phyloP scores from a whole-genome alignment of 2,329 filamentous ascomycete species.

The Alternaria sp. region DNA sequence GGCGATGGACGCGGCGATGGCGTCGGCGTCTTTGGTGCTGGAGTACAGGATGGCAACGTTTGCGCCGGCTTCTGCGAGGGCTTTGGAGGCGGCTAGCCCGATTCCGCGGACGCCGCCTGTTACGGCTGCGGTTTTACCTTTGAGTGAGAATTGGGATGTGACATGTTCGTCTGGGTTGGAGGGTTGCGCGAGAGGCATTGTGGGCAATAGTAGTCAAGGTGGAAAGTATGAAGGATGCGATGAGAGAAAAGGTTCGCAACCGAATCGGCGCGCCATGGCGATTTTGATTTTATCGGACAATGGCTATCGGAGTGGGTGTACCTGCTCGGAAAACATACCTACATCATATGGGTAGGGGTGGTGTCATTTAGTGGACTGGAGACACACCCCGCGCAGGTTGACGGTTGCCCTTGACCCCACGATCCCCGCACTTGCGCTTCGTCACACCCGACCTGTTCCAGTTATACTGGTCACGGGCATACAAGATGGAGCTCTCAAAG shows the following conservation, averaged over 20 bases:
- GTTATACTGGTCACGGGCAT: not conserved
- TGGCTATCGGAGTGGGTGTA: not conserved
- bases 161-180: slow-evolving; percentile 12
- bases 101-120: slow-evolving; percentile 60
- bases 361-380: slow-evolving; percentile 25
- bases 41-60: slow-evolving; percentile 43
- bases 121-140: slow-evolving; percentile 48
- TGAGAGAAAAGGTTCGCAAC: not conserved
- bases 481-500: not conserved
- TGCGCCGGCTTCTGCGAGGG: slow-evolving; percentile 46
- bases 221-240: not conserved
- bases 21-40: slow-evolving; percentile 19
- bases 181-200: slow-evolving; percentile 15
- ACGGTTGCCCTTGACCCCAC: slow-evolving; percentile 7
- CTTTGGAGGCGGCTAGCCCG: slow-evolving; percentile 47
- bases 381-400: slow-evolving; percentile 3
- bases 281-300: not conserved
- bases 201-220: not conserved
- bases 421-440: not conserved
- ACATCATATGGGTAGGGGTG: not conserved
- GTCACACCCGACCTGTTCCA: not conserved
- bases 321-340: not conserved
- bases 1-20: slow-evolving; percentile 20
- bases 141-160: slow-evolving; percentile 18
- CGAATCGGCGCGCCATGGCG: not conserved